These are phyloP conservation scores for Trifolium subterraneum DNA, from an alignment of 306 rosid species.

Conservation along the genomic window DNA sequence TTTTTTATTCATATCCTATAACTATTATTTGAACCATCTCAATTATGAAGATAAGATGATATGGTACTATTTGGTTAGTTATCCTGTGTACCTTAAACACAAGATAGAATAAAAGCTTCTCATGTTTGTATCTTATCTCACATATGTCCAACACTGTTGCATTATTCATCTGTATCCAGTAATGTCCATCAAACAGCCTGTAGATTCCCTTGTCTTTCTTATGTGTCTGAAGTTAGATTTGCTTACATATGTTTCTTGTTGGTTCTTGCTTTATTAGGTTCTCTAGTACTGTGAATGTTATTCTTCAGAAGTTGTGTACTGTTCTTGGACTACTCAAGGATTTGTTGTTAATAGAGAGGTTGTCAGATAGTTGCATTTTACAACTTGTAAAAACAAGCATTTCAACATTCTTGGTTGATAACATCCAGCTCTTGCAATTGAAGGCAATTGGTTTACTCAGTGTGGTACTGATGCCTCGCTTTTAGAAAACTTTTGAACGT, in stretches of 20 bases:
- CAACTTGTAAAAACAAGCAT: slow-evolving; percentile 92
- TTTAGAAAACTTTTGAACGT: slow-evolving; percentile 29
- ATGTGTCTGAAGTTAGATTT: slow-evolving; percentile 34
- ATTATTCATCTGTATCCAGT: not conserved
- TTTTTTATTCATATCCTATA: not conserved
- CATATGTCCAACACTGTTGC: not conserved
- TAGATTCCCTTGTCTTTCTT: slow-evolving; percentile 35
- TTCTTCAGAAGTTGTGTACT: slow-evolving; percentile 97
- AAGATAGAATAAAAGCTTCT: not conserved
- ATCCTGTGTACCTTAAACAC: not conserved
- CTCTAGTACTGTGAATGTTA: slow-evolving; percentile 76
- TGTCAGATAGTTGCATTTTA: slow-evolving; percentile 96
- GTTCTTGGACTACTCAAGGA: slow-evolving; percentile 90
- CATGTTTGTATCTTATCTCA: slow-evolving; percentile 1
- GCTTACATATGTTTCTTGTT: slow-evolving; percentile 13
- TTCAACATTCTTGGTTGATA: slow-evolving; percentile 90
- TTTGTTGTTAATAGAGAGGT: slow-evolving; percentile 83
- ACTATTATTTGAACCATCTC: not conserved
- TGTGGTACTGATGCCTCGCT: slow-evolving; percentile 67
- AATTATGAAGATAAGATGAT: not conserved
- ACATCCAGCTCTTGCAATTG: slow-evolving; percentile 93
- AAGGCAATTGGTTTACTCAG: slow-evolving; percentile 90
- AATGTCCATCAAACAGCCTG: not conserved
- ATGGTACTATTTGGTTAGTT: not conserved
- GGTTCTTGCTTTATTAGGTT: slow-evolving; percentile 63